phyloP scores from a whole-genome alignment of 2,329 filamentous ascomycete species.

The Chalara sp. region DNA sequence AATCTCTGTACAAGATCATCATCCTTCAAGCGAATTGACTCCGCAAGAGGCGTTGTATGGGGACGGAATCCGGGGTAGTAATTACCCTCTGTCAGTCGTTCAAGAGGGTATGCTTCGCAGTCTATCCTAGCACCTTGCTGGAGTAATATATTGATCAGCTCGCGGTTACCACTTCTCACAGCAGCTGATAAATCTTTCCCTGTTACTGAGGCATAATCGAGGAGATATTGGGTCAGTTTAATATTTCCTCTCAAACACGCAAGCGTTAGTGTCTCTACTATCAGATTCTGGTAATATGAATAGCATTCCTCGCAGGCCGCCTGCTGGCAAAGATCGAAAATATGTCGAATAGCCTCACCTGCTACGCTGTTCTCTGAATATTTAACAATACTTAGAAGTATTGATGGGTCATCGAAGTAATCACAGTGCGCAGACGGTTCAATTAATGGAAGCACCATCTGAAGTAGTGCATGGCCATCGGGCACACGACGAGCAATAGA shows the following conservation, averaged over 20 bases:
- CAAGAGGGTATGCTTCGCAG: background rate
- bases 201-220: background rate
- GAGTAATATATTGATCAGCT: background rate
- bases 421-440: background rate
- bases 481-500: background rate
- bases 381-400: background rate
- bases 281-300: background rate
- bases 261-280: background rate
- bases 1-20: background rate
- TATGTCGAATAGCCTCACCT: background rate
- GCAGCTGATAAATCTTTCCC: background rate
- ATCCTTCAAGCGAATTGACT: background rate
- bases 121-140: background rate
- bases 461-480: conserved; percentile 1
- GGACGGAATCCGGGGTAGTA: background rate
- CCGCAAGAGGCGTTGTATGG: background rate
- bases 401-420: background rate
- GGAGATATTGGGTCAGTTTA: background rate
- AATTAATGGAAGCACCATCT: background rate
- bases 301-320: background rate
- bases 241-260: background rate
- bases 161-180: background rate
- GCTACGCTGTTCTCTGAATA: background rate
- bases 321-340: background rate
- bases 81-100: background rate